These are phyloP conservation scores for Aspergillus sclerotialis DNA, from an alignment of 2,329 filamentous ascomycete species.

Conservation along the genomic window DNA sequence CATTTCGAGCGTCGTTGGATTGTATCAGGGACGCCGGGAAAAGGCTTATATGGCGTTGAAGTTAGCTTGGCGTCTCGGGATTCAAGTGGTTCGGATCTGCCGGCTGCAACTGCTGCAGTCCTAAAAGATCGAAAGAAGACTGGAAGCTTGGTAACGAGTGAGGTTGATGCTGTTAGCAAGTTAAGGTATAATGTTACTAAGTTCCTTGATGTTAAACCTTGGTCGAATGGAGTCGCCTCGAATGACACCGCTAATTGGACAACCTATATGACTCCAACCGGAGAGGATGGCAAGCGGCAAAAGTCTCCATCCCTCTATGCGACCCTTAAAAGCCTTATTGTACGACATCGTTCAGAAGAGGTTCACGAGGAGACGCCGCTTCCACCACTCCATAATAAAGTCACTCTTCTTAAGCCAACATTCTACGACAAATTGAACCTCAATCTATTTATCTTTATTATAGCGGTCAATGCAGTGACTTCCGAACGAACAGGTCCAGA, in stretches of 20 bases:
- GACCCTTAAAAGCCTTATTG: constrained; percentile 70
- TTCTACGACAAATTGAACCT: constrained; percentile 77
- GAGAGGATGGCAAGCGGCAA: constrained; percentile 45
- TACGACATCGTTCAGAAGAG: constrained; percentile 71
- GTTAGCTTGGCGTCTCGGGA: constrained; percentile 46
- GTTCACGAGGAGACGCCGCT: constrained; percentile 58
- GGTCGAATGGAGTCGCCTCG: constrained; percentile 59
- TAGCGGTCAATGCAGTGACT: constrained; percentile 80
- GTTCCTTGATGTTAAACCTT: constrained; percentile 71
- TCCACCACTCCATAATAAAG: constrained; percentile 64
- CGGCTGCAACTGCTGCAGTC: constrained; percentile 23
- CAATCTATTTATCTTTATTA: constrained; percentile 77
- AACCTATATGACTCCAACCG: constrained; percentile 60
- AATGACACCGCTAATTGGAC: constrained; percentile 63
- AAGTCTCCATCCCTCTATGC: constrained; percentile 48
- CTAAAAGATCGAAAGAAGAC: constrained; percentile 28
- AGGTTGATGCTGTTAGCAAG: constrained; percentile 59
- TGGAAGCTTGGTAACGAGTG: constrained; percentile 43
- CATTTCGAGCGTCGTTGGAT: constrained; percentile 72
- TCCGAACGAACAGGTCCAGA: constrained; percentile 77
- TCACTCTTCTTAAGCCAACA: constrained; percentile 70
- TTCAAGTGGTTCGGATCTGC: constrained; percentile 26
- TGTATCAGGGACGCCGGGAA: constrained; percentile 82
- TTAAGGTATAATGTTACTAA: constrained; percentile 59
- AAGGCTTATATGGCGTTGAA: constrained; percentile 71